Evolutionary conservation across 495 filamentous ascomycete species (phyloP).

Genomic region (Talaromyces proteolyticus): DNA sequence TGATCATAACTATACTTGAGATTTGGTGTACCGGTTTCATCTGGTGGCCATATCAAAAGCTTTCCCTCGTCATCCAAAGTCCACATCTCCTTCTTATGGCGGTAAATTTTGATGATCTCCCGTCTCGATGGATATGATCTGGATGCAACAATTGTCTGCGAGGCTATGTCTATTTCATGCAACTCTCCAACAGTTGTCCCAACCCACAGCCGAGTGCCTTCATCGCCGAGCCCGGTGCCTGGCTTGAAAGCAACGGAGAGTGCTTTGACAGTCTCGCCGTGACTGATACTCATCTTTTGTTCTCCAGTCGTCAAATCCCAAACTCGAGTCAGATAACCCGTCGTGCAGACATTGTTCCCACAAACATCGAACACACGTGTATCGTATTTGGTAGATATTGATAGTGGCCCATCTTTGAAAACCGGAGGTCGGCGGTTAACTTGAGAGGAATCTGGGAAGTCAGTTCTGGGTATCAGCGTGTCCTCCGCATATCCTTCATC

Average conservation of each 20-base stretch:
- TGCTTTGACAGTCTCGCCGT: constrained; percentile 71
- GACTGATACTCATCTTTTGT: constrained; percentile 69
- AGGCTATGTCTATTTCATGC: constrained; percentile 75
- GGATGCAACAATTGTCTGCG: constrained; percentile 58
- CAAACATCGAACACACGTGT: constrained; percentile 80
- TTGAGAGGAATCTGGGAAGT: constrained; percentile 80
- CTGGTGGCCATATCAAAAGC: constrained; percentile 80
- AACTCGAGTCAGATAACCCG: constrained; percentile 73
- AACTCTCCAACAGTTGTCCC: constrained; percentile 84
- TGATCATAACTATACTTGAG: constrained; percentile 55
- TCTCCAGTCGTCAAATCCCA: constrained; percentile 84
- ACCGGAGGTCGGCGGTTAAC: constrained; percentile 79
- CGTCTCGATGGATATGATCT: constrained; percentile 71
- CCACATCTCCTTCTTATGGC: constrained; percentile 88
- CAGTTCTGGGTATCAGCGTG: constrained; percentile 26
- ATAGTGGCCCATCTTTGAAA: constrained; percentile 58
- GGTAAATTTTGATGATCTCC: constrained; percentile 81
- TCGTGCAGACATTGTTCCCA: constrained; percentile 81
- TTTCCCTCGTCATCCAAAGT: constrained; percentile 87
- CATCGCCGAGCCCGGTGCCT: constrained; percentile 62
- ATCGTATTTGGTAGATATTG: constrained; percentile 81
- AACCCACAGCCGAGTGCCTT: constrained; percentile 83
- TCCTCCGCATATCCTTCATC: constrained; percentile 19
- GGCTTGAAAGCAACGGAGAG: constrained; percentile 84
- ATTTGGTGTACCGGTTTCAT: constrained; percentile 67